A percentile compares a stretch with the other conserved stretches of the same genome.
These are phyloP conservation scores for Fusarium setosum DNA, from an alignment of 2,329 filamentous ascomycete genomes.

Conservation along the genomic window DNA sequence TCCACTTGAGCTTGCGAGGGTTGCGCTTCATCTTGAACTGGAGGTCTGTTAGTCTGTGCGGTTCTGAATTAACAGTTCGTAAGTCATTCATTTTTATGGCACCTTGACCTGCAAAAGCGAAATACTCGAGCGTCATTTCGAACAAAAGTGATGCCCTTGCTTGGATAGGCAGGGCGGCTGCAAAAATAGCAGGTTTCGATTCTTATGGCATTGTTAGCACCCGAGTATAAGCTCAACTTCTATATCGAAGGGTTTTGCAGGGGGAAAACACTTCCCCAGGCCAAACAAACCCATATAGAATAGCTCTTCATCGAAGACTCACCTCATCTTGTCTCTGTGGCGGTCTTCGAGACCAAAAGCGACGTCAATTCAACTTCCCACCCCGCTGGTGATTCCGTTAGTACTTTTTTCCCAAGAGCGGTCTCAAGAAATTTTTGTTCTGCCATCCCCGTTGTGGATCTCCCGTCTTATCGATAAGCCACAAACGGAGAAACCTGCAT, in stretches of 20 bases:
- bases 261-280: neutral
- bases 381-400: constrained; percentile 38
- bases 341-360: constrained; percentile 41
- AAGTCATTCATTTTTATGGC: constrained; percentile 72
- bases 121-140: constrained; percentile 65
- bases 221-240: constrained; percentile 9
- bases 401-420: constrained; percentile 25
- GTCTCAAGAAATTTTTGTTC: constrained; percentile 42
- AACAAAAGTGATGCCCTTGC: constrained; percentile 66
- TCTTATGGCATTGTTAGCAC: constrained; percentile 43
- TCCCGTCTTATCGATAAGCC: constrained; percentile 38
- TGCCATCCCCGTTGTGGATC: constrained; percentile 21
- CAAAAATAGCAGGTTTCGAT: constrained; percentile 61
- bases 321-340: constrained; percentile 43
- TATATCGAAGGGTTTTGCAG: too few species aligned
- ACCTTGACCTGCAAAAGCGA: constrained; percentile 64
- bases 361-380: constrained; percentile 40
- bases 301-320: constrained; percentile 10
- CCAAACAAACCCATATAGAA: neutral
- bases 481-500: constrained; percentile 36
- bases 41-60: too few species aligned
- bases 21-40: constrained; percentile 97
- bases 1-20: constrained; percentile 96
- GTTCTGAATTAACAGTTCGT: too few species aligned
- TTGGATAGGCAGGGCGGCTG: constrained; percentile 62